Percentiles rank a stretch among this genome's conserved stretches.
These are phyloP conservation scores for Sistotremastrum suecicum DNA, from an alignment of 768 basidiomycete species.

Conservation along the genomic window DNA sequence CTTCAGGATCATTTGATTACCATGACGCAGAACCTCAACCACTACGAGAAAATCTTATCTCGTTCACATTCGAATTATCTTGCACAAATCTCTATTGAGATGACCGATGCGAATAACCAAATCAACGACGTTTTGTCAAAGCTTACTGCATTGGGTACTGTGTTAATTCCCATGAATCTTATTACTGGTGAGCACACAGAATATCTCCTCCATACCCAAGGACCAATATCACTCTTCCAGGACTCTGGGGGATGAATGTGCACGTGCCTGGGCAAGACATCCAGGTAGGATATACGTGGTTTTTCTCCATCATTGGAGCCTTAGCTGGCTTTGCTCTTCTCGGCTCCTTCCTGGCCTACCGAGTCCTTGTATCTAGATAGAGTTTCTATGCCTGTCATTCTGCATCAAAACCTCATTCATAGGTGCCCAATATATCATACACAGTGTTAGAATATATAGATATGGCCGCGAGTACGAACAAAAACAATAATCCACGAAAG, in stretches of 20 bases:
- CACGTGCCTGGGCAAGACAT: conserved; percentile 81
- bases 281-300: conserved; percentile 61
- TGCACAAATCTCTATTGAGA: conserved; percentile 98
- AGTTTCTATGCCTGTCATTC: too few species aligned
- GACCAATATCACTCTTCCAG: conserved; percentile 17
- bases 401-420: too few species aligned
- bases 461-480: too few species aligned
- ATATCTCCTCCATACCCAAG: background rate
- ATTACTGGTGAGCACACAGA: conserved; percentile 53
- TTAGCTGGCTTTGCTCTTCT: conserved; percentile 71
- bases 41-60: conserved; percentile 98
- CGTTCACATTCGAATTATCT: conserved; percentile 98
- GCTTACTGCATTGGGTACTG: conserved; percentile 92
- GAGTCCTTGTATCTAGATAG: too few species aligned
- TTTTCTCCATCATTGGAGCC: conserved; percentile 68
- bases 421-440: too few species aligned
- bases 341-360: conserved; percentile 19
- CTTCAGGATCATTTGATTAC: conserved; percentile 88
- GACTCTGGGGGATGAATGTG: conserved; percentile 98
- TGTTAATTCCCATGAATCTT: conserved; percentile 94
- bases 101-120: conserved; percentile 99
- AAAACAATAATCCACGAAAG: too few species aligned
- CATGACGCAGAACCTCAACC: conserved; percentile 99
- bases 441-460: too few species aligned
- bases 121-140: conserved; percentile 98